Conservation (phyloP, 1,284 basidiomycete species). For the Grifola frondosa region DNA sequence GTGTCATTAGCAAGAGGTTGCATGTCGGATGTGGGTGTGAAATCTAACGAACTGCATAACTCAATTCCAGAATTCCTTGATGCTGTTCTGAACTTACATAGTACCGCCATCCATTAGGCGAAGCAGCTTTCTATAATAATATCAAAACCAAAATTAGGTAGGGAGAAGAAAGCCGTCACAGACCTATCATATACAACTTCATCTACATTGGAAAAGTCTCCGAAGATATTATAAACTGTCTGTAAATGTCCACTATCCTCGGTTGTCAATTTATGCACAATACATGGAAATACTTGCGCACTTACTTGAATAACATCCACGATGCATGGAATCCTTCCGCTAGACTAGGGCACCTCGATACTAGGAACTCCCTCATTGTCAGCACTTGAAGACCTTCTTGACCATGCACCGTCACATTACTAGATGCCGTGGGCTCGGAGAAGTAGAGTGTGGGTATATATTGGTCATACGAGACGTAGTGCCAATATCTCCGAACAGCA, state of each 20-base stretch:
- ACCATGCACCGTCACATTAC: no score
- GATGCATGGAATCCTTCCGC: slow-evolving; percentile 51
- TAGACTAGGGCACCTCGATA: slow-evolving; percentile 56
- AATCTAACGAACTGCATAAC: slow-evolving; percentile 70
- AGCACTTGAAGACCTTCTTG: no score
- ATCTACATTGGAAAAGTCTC: slow-evolving; percentile 72
- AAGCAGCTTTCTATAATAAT: slow-evolving; percentile 46
- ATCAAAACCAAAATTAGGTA: neutral
- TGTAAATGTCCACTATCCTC: slow-evolving; percentile 64
- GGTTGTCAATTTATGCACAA: slow-evolving; percentile 2
- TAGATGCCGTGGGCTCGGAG: no score
- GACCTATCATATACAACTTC: slow-evolving; percentile 67
- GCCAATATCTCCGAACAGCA: no score
- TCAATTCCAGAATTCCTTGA: no score
- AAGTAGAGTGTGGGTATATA: no score
- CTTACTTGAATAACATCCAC: slow-evolving; percentile 70
- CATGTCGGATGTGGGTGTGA: slow-evolving; percentile 56
- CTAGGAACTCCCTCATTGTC: slow-evolving; percentile 54
- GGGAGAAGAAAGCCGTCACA: slow-evolving; percentile 17
- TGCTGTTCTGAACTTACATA: slow-evolving; percentile 51
- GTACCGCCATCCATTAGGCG: slow-evolving; percentile 67
- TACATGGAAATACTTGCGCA: no score
- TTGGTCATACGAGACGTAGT: no score
- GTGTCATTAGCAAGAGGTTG: slow-evolving; percentile 55
- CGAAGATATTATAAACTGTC: slow-evolving; percentile 64